These are phyloP conservation scores for Isochrysis galbana DNA, from an alignment of 78 protist species.

Conservation along the genomic window DNA sequence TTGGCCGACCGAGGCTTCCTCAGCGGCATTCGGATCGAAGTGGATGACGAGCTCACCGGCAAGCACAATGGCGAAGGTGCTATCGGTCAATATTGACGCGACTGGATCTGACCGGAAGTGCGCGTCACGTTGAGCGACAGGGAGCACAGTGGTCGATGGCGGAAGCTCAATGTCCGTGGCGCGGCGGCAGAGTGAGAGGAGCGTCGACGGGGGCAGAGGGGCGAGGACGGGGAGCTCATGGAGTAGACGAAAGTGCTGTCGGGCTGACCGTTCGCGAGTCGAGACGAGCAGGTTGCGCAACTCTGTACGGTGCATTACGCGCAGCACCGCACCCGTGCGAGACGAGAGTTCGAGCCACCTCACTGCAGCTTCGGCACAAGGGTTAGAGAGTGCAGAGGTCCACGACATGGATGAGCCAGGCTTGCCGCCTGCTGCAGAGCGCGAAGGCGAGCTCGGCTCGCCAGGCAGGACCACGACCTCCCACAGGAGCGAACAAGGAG, in stretches of 20 bases:
- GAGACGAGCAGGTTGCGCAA: not conserved
- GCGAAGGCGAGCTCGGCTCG: too few species aligned
- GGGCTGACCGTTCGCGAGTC: not conserved
- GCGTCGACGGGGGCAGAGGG: not conserved
- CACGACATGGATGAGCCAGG: too few species aligned
- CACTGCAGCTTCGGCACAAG: too few species aligned
- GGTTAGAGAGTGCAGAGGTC: too few species aligned
- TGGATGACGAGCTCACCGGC: not conserved
- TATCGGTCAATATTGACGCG: not conserved
- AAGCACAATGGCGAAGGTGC: not conserved
- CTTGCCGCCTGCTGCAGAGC: too few species aligned
- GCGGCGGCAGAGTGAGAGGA: constrained; percentile 4
- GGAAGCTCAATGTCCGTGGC: not conserved
- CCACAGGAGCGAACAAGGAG: too few species aligned
- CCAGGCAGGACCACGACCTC: too few species aligned
- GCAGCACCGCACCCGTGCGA: too few species aligned
- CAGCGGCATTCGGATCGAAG: not conserved
- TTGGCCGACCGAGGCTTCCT: not conserved
- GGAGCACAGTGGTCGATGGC: not conserved
- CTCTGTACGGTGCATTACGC: not conserved
- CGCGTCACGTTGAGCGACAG: not conserved
- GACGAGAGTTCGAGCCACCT: too few species aligned
- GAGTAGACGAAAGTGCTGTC: not conserved
- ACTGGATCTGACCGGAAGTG: not conserved
- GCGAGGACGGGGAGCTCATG: not conserved